Evolutionary conservation across 805 yeast genomes (phyloP), one percentile per base, ranked within the genome.

Genomic region (Nakazawaea wyomingensis): DNA sequence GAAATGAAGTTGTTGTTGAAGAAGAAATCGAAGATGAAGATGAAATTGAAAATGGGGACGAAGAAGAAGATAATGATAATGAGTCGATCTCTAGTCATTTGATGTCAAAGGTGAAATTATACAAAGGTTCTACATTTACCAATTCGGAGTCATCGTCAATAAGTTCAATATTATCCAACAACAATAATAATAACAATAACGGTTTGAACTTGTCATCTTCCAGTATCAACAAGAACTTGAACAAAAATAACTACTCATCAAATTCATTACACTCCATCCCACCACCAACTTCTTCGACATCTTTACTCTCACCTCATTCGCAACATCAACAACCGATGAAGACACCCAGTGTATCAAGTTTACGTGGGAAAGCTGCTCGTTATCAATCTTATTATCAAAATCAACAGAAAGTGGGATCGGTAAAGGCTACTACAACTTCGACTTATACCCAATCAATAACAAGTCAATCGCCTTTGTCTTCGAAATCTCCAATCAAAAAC

Each of bases 381-480:
- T 62, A 62, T 48, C 66, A 61, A 46, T 52, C 60, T 4, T 62
- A 62, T 44, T 58, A 53, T 44, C 49, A 50, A 34, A 50, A 46
- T 24, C 61, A 55, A 37, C 60, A 54, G 31, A 54, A 55, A 41
- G 35, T 55, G 9, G 45, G 40, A 10, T 27, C 29, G 8, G 37
- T 32, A 5, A 39, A 33, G 32, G 19, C 39, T 13, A 27, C 10
- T n/a, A n/a, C n/a, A n/a, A n/a, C 34, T 13, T 11, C 20, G 10
- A 32, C 19, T n/a, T 7, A 32, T 8, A 32, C 8, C 11, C 3
- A 24, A 8, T 24, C 27, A 24, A 9, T 11, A 24, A 24, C 27
- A 24, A 9, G 11, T 24, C 27, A 20, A 18, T 17, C 14, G 9
- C n/a, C 5, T 10, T 33, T 18, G 13, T 17, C 19, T 18, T 20